These are phyloP conservation scores for Globomyces sp. DNA, from an alignment of 371 early-diverging fungal genomes.

Conservation along the genomic window DNA sequence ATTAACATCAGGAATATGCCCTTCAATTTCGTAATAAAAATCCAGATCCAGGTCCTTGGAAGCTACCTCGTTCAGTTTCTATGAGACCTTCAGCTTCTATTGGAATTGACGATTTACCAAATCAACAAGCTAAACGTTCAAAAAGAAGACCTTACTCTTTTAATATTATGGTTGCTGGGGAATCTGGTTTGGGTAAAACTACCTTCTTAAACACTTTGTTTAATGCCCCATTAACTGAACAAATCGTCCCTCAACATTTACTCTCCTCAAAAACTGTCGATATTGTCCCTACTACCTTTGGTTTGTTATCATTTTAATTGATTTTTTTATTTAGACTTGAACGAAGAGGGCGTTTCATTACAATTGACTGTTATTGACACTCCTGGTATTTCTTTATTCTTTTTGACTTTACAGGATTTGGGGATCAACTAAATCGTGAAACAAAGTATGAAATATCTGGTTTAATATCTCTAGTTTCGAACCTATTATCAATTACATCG, in stretches of 20 bases:
- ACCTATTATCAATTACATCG: slow-evolving; percentile 56
- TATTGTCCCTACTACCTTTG: slow-evolving; percentile 43
- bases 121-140: slow-evolving; percentile 63
- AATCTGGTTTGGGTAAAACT: slow-evolving; percentile 60
- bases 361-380: slow-evolving; percentile 58
- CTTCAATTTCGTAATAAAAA: slow-evolving; percentile 67
- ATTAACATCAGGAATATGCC: slow-evolving; percentile 71
- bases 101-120: slow-evolving; percentile 68
- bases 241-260: slow-evolving; percentile 34
- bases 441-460: slow-evolving; percentile 42
- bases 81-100: slow-evolving; percentile 55
- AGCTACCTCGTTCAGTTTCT: slow-evolving; percentile 56
- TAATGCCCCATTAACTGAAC: slow-evolving; percentile 50
- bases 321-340: slow-evolving; percentile 32
- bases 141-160: slow-evolving; percentile 67
- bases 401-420: slow-evolving; percentile 32
- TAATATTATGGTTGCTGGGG: slow-evolving; percentile 73
- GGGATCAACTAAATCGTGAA: slow-evolving; percentile 50
- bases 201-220: slow-evolving; percentile 68
- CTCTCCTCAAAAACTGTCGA: slow-evolving; percentile 43
- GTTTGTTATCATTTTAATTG: slow-evolving; percentile 17
- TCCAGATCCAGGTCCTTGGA: slow-evolving; percentile 81
- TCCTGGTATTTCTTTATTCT: slow-evolving; percentile 28
- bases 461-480: slow-evolving; percentile 37
- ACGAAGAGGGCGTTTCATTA: slow-evolving; percentile 53